Evolutionary conservation across 1,139 yeast species (phyloP), one percentile per base, ranked within the genome.

Genomic region (Wickerhamiella infanticola): DNA sequence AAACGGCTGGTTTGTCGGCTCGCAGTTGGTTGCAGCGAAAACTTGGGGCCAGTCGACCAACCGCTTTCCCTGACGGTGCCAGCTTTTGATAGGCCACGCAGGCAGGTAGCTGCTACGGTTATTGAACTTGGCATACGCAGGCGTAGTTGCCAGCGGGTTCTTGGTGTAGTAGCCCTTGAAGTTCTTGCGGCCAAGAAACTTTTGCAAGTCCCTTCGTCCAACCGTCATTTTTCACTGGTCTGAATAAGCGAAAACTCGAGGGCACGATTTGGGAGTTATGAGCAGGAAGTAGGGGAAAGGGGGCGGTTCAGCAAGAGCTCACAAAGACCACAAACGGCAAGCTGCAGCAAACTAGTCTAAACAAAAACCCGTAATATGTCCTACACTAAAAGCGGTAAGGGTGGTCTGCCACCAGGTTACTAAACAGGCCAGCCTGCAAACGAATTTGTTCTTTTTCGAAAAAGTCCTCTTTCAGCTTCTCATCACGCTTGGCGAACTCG

Each of bases 131-230:
- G 83, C 86, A 58, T 81, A 67, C 53, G 74, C 79, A 13, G 88
- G 80, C 11, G 93, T 80, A 53, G 73, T 70, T 56, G 74, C 79
- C 63, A 83, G 82, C 60, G 79, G 83, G 69, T 86, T 88, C 58
- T 76, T 66, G 53, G 70, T 69, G 64, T 84, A 83, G 55, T 85
- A 88, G 31, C 96, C 96, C 59, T 82, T 78, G 61, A 76, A 73
- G 63, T 85, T 85, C 60, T 70, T 75, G 36, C 94, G 94, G 3
- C 97, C 97, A 48, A 85, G 67, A 65, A 83, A 83, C 44, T 41
- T 44, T 35, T 43, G 46, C 37, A 54, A 41, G 37, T 54, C 56
- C 13, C 47, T 44, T 37, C 52, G 55, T 18, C 50, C 55, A 7
- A 47, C 49, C 24, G 57, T 53, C 51, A 49, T 50, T 38, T 38